A percentile compares a stretch with the other conserved stretches of the same genome.
Evolutionary conservation across 768 basidiomycete species (phyloP).

Genomic region (Galerina sulciceps): DNA sequence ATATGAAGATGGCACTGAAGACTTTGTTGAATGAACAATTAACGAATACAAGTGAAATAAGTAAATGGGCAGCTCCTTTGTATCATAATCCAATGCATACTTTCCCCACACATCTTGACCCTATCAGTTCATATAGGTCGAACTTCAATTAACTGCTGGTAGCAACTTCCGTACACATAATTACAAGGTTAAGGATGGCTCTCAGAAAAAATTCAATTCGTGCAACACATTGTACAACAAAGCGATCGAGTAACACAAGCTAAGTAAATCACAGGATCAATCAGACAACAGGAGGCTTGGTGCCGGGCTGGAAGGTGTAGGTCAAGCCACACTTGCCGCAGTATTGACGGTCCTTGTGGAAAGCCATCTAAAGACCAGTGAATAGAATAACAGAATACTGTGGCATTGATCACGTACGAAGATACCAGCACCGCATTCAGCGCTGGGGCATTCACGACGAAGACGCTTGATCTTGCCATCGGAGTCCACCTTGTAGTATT

Average conservation of each 20-base stretch:
- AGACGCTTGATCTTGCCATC: conserved; percentile 99
- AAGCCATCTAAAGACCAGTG: conserved; percentile 79
- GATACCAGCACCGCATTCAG: conserved; percentile 84
- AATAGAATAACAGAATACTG: conserved; percentile 10
- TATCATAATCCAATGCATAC: conserved; percentile 27
- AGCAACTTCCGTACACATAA: no score
- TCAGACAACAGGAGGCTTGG: conserved; percentile 77
- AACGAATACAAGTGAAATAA: conserved; percentile 26
- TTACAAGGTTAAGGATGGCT: no score
- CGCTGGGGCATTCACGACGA: conserved; percentile 90
- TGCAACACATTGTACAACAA: no score
- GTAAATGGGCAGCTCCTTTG: conserved; percentile 24
- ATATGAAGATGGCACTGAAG: conserved; percentile 3
- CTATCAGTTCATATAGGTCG: no score
- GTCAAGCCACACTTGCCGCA: conserved; percentile 95
- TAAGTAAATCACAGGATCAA: neutral
- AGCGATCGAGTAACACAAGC: neutral
- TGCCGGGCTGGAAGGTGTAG: conserved; percentile 82
- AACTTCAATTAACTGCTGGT: no score
- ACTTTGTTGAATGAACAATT: conserved; percentile 18
- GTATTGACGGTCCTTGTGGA: conserved; percentile 98
- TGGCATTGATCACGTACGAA: conserved; percentile 56
- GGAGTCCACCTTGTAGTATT: conserved; percentile 99
- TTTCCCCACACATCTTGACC: no score
- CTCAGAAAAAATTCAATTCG: no score